These are phyloP conservation scores for Penicillium crustosum DNA, from an alignment of 2,329 filamentous ascomycete species.

Conservation along the genomic window DNA sequence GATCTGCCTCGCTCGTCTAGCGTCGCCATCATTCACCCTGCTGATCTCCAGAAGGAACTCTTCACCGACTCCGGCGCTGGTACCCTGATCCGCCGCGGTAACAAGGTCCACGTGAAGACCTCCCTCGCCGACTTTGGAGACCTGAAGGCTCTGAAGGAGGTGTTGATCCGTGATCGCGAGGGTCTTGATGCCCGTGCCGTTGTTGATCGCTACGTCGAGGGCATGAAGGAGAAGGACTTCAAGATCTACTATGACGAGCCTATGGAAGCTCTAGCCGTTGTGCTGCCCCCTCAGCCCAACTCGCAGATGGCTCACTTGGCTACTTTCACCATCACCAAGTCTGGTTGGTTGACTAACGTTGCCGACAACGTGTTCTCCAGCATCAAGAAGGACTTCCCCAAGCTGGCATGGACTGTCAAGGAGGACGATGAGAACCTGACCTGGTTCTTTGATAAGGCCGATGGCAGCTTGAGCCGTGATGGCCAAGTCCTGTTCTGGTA, in stretches of 20 bases:
- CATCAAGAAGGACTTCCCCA: conserved; percentile 90
- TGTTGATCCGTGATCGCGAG: conserved; percentile 77
- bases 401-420: conserved; percentile 93
- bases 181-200: conserved; percentile 78
- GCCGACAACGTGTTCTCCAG: conserved; percentile 92
- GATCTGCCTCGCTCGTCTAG: conserved; percentile 87
- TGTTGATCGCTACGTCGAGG: conserved; percentile 82
- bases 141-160: conserved; percentile 73
- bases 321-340: conserved; percentile 89
- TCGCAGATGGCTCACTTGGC: conserved; percentile 76
- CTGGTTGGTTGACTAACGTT: conserved; percentile 91
- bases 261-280: conserved; percentile 89
- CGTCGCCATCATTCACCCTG: conserved; percentile 96
- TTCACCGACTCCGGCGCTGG: conserved; percentile 96
- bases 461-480: conserved; percentile 81
- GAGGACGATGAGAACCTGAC: conserved; percentile 94
- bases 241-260: conserved; percentile 92
- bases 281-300: conserved; percentile 69
- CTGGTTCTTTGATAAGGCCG: conserved; percentile 97
- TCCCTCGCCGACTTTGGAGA: conserved; percentile 74
- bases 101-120: conserved; percentile 76
- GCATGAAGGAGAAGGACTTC: conserved; percentile 74
- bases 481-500: conserved; percentile 97
- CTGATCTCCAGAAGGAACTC: conserved; percentile 91
- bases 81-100: conserved; percentile 86